Percentiles rank a stretch among this genome's conserved stretches.
Evolutionary conservation across 495 filamentous ascomycete genomes (phyloP).

Genomic region (Hypoxylon fragiforme): DNA sequence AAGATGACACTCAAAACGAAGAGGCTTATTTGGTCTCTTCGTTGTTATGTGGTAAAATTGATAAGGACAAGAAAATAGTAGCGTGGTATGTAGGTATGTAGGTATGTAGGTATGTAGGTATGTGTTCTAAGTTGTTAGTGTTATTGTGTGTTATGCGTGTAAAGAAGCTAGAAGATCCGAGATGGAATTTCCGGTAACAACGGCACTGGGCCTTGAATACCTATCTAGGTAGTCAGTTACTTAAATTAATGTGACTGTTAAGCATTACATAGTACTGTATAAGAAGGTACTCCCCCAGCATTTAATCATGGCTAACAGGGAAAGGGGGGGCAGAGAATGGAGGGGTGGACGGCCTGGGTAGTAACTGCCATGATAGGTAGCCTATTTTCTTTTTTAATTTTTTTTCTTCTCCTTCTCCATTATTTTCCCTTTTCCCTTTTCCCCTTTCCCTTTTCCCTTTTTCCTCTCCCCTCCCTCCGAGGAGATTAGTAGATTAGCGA

Average conservation of each 20-base stretch:
- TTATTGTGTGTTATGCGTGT: constrained; percentile 16
- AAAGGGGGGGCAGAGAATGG: constrained; percentile 11
- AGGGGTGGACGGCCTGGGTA: neutral
- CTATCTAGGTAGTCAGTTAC: no score
- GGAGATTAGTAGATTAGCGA: constrained; percentile 17
- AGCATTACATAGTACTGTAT: no score
- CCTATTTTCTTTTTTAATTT: constrained; percentile 13
- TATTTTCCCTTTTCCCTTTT: no score
- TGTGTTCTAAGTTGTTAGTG: no score
- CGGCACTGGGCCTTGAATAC: constrained; percentile 16
- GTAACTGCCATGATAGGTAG: constrained; percentile 23
- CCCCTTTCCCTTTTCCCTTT: no score
- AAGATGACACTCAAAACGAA: constrained; percentile 2
- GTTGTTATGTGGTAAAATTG: constrained; percentile 8
- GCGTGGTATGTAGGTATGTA: no score
- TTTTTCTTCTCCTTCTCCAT: no score
- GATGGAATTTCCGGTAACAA: constrained; percentile 24
- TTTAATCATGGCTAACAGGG: constrained; percentile 18
- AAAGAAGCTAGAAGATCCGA: constrained; percentile 28
- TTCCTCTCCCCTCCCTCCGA: no score
- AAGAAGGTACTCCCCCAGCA: constrained; percentile 3
- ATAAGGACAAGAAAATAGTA: constrained; percentile 9
- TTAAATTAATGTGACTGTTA: no score
- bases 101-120: no score
- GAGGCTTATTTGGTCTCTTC: constrained; percentile 2